Evolutionary conservation across 768 basidiomycete genomes (phyloP), one percentile per base, ranked within the genome.

Genomic region (Serpula lacrymans): DNA sequence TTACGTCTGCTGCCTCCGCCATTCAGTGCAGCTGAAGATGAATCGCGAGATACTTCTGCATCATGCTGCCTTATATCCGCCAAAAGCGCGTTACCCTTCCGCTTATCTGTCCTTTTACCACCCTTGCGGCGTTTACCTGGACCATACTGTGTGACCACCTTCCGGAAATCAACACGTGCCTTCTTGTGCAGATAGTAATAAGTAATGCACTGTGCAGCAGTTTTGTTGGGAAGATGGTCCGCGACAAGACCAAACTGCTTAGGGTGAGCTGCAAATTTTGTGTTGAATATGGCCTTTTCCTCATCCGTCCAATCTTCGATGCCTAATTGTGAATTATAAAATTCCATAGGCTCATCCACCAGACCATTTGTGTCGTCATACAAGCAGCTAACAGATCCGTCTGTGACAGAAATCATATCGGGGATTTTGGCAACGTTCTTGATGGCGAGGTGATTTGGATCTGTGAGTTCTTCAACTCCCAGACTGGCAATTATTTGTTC

Each of bases 171-270:
- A 55, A 93, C 88, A 26, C 75, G 63, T 51, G 75, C 76, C 66
- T 92, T 91, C 74, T 97, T 98, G 67, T 93, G 88, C 37, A 95
- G 69, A 61, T 98, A 98, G 64, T 97, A 98, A 64, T 81, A 95
- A 35, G 84, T 78, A 33, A 97, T 88, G 57, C 93, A 96, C 72
- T 96, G 88, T 0, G 82, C 71, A 1, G 88, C 69, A 2, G 88
- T 84, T 72, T 96, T 97, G 70, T 89, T 74, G 4, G 85, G 79
- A 10, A 98, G 64, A 49, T 69, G 77, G 17, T 80, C 75, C 0
- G 94, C 82, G 43, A 98, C 93, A 54, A 84, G 73, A n/a, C 92
- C 94, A 53, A 98, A 98, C 58, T 97, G 94, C 58, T 98, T 98
- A 5, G 94, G 93, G 54, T 81, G 74, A 7, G 77, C 76, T 6